Evolutionary conservation across 1,139 yeast genomes (phyloP).

Genomic region (Saccharomycopsis hybrid): DNA sequence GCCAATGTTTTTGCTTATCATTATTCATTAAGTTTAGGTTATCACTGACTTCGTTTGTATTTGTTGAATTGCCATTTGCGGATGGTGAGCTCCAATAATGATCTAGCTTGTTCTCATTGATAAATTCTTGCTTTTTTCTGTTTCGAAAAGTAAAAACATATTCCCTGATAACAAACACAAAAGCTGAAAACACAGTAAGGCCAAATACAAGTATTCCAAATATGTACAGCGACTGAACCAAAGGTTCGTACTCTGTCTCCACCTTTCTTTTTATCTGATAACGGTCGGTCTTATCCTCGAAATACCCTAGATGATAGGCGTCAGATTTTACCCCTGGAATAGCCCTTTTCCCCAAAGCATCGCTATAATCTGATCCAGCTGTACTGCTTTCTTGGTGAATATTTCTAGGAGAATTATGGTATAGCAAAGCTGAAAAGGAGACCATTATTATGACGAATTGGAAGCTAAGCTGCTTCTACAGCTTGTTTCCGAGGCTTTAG

Average conservation of each 20-base stretch:
- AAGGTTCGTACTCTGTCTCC: constrained; percentile 17
- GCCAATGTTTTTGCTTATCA: constrained; percentile 1
- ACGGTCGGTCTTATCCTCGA: constrained; percentile 23
- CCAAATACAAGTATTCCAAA: constrained; percentile 4
- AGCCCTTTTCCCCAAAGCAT: constrained; percentile 10
- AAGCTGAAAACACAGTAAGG: neutral
- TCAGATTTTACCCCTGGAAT: constrained; percentile 27
- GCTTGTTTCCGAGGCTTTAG: too few relatives aligned
- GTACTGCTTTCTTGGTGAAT: too few relatives aligned
- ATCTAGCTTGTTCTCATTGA: constrained; percentile 8
- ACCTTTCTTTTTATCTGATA: neutral
- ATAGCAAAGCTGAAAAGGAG: too few relatives aligned
- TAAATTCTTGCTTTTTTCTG: constrained; percentile 3
- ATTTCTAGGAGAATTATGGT: too few relatives aligned
- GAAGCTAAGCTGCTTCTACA: too few relatives aligned
- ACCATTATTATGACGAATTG: too few relatives aligned
- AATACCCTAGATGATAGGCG: constrained; percentile 25
- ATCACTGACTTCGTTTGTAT: neutral
- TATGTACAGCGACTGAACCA: constrained; percentile 6
- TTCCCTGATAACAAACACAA: constrained; percentile 12
- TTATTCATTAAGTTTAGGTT: neutral
- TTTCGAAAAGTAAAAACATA: constrained; percentile 2
- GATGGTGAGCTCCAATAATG: constrained; percentile 6
- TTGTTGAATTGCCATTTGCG: too few relatives aligned
- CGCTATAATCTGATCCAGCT: too few relatives aligned